Evolutionary conservation across 2,329 filamentous ascomycete genomes (phyloP), one percentile per base, ranked within the genome.

Genomic region (Colletotrichum caudatum): DNA sequence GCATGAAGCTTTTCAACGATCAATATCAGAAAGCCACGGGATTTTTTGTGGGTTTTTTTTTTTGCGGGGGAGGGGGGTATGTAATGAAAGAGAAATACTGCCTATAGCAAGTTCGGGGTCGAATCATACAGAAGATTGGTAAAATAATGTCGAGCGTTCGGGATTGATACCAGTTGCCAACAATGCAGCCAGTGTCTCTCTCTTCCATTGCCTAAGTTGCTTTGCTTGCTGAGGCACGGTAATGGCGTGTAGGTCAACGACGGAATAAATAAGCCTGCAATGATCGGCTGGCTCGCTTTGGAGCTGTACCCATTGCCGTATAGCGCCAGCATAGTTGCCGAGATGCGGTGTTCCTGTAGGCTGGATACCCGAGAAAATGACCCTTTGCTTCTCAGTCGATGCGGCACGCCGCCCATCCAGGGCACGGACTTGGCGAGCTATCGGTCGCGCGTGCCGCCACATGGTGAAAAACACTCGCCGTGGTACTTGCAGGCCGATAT

Each of bases 331-430:
- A 81, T 98, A 99, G 83, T 99, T 99, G 66, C 96, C 96, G 39
- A 99, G 84, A 80, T 99, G 96, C 18, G 96, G 96, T 33, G 97
- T 88, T 46, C 95, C 96, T 0, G 96, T 99, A 23, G 96, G 96
- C 81, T 99, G 96, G 76, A 99, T 99, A 64, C 95, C 96, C 4
- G 96, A 98, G 85, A 99, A 98, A 77, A 98, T 89, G 71, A 92
- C 86, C 66, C 85, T 69, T 5, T 33, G 65, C 14, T 54, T 51
- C 29, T 56, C 23, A 20, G 60, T 73, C 1, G 69, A 73, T 20
- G 51, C 20, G 23, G 57, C 44, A 37, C 69, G 69, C 12, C 44
- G 59, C n/a, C 54, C 60, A 16, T 48, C 48, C 20, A 37, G 26
- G 54, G 20, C n/a, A 16, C 16, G 39, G n/a, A 65, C 39, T 46